phyloP scores from a whole-genome alignment of 202 grass and related monocot genomes.

The Eragrostis tef region DNA sequence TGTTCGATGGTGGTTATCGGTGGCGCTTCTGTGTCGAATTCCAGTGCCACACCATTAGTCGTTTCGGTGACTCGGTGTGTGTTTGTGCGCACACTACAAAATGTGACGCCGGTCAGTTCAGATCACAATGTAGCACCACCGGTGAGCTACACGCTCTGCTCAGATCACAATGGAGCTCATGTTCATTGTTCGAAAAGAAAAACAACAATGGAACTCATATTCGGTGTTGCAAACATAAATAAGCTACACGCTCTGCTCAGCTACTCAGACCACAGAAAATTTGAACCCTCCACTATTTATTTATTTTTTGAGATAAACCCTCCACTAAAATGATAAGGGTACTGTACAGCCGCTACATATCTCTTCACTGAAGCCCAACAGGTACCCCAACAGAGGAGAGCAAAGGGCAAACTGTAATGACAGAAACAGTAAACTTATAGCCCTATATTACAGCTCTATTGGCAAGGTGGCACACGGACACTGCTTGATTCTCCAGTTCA shows the following conservation, averaged over 20 bases:
- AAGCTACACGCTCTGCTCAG: neutral
- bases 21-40: too few relatives aligned
- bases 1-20: too few relatives aligned
- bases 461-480: neutral
- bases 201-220: neutral
- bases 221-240: neutral
- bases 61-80: too few relatives aligned
- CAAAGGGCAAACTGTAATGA: neutral
- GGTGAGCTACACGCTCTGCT: neutral
- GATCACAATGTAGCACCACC: neutral
- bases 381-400: neutral
- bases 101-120: neutral
- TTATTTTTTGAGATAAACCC: too few relatives aligned
- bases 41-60: too few relatives aligned
- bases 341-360: neutral
- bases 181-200: too few relatives aligned
- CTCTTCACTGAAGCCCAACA: slow-evolving; percentile 1
- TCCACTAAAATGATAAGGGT: slow-evolving; percentile 2
- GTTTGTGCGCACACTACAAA: neutral
- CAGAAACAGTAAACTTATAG: slow-evolving; percentile 12
- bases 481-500: neutral
- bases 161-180: neutral
- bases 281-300: too few relatives aligned
- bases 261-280: neutral
- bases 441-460: neutral